Base-by-base conservation (phyloP, 805 yeast genomes). In the Kregervanrija fluxuum region DNA sequence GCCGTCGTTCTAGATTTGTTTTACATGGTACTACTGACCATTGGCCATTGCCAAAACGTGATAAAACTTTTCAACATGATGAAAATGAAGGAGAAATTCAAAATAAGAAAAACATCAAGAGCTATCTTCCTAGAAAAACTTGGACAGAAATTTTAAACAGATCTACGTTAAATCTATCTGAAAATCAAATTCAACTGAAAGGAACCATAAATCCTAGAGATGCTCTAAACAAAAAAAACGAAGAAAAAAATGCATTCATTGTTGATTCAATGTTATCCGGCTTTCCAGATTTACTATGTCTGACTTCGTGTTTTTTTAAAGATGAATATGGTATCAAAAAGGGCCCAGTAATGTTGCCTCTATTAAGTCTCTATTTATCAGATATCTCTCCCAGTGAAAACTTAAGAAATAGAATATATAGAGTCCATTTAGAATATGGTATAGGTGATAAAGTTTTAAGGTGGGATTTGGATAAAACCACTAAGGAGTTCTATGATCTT, bases 341-440 rank as follows among this genome's bases (percentile, higher is more conserved):
- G 48, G 93, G 95, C 0, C 96, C 99, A 1, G 69, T 91, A 32
- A 62, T 93, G 35, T 64, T 89, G 35, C 82, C 85, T 13, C 76
- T 89, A 61, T 57, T 93, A 17, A 83, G 87, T 5, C 69, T 89
- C 36, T 71, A 74, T 37, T 71, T 93, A 4, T 63, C 74, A 36
- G 81, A 79, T 50, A 61, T 71, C 9, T 68, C 80, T 1, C 60
- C 62, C 45, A 68, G 54, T 42, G 62, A 62, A 3, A 49, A 56
- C 40, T 63, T 14, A 8, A 70, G 68, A 47, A 72, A 69, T 43
- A 54, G 65, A 45, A 74, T 70, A 43, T 84, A 76, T 53, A 70
- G 75, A 47, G 67, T 93, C n/a, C 85, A 83, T 40, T 68, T 93
- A 38, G 96, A 90, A 58, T 93, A 93, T 57, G 99, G 98, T 6